These are phyloP conservation scores for Acacia melanoxylon DNA, from an alignment of 306 rosid species.

Conservation along the genomic window DNA sequence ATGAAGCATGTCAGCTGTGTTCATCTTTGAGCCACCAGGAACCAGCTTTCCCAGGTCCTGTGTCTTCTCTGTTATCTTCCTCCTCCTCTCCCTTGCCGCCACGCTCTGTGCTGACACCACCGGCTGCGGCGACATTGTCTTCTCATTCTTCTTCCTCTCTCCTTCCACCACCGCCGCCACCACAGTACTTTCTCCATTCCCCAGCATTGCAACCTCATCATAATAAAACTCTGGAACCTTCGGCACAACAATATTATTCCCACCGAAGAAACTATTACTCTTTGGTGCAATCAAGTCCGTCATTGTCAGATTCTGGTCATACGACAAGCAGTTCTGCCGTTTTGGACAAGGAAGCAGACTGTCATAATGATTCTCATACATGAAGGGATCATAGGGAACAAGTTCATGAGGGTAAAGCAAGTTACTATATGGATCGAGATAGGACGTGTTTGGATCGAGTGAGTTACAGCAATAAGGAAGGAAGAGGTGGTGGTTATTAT, in stretches of 20 bases:
- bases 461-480: neutral
- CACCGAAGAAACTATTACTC: neutral
- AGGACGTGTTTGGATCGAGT: neutral
- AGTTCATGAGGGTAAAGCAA: neutral
- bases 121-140: neutral
- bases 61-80: conserved; percentile 74
- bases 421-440: neutral
- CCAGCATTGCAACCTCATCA: neutral
- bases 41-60: conserved; percentile 75
- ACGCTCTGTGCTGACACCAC: conserved; percentile 61
- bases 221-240: neutral
- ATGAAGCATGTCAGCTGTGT: conserved; percentile 88
- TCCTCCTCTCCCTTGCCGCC: conserved; percentile 86
- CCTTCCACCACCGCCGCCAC: neutral
- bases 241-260: neutral
- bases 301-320: neutral
- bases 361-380: neutral
- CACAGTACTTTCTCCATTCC: neutral
- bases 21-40: conserved; percentile 80
- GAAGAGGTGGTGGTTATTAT: neutral
- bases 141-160: neutral
- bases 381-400: neutral
- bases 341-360: conserved; percentile 29
- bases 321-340: conserved; percentile 31
- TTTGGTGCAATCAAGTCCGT: neutral